Evolutionary conservation across 257 asterid species (phyloP), one percentile per base, ranked within the genome.

Genomic region (Fraxinus americana): DNA sequence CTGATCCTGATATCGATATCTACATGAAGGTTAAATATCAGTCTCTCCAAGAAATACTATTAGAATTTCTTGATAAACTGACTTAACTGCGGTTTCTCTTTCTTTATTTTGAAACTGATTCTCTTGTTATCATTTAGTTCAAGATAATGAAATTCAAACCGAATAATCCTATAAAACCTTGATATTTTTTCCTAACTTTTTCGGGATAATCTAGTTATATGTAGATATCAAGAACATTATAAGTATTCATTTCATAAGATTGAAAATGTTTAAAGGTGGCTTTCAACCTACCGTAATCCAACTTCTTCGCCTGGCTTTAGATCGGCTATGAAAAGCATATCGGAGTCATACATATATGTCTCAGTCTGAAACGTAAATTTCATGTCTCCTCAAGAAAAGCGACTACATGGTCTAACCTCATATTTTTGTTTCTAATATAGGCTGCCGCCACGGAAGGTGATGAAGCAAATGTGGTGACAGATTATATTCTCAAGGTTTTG

Each of bases 1-100:
- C 93, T 9, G 91, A 89, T 78, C 89, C 90, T 9, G 89, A 89
- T 63, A 27, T 89, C 32, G 93, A 89, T 39, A 84, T 85, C 73
- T 89, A 66, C 79, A 87, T 89, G 92, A 89, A 89, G 90, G 91
- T 88, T 81, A 73, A 23, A 80, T 0, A 35, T 21, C 57, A 30
- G 23, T 36, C 4, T 4, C 30, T 2, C 29, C 17, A 3, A 61
- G 70, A 23, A 17, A 57, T 1, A 59, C 41, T 11, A n/a, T 1
- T 30, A 29, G 7, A 13, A 27, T 7, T 29, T 27, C 25, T 48
- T 34, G 10, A 67, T 12, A 67, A 32, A 63, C 3, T 39, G 66
- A 41, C 32, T 13, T 48, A 41, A 63, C 4, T 27, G 7, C 8
- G 41, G 61, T 10, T 75, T 61, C 14, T 32, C 30, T 68, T 68